These are phyloP conservation scores for Wallacemonas collosoma DNA, from an alignment of 208 protist species.

Conservation along the genomic window DNA sequence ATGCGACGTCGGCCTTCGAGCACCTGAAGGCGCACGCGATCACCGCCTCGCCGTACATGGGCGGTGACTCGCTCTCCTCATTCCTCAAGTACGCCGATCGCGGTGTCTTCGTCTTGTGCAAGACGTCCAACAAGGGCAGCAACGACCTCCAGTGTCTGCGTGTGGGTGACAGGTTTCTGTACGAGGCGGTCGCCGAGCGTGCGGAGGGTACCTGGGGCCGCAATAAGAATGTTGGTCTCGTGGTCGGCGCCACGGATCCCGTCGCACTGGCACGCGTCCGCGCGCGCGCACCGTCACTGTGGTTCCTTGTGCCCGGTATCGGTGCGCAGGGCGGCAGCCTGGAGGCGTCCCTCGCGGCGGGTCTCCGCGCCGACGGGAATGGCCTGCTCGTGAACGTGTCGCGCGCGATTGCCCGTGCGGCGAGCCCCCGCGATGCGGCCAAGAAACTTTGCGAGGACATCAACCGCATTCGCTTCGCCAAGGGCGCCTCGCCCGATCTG, in stretches of 20 bases:
- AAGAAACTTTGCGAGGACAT: constrained; percentile 79
- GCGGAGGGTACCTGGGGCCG: constrained; percentile 72
- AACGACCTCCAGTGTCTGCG: constrained; percentile 82
- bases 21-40: constrained; percentile 83
- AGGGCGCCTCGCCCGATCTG: constrained; percentile 46
- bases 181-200: constrained; percentile 78
- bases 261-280: constrained; percentile 77
- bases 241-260: constrained; percentile 85
- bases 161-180: constrained; percentile 56
- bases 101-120: constrained; percentile 88
- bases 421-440: constrained; percentile 68
- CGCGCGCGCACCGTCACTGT: constrained; percentile 73
- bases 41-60: constrained; percentile 90
- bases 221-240: constrained; percentile 84
- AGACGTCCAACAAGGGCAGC: constrained; percentile 90
- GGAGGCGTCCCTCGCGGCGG: constrained; percentile 66
- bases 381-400: constrained; percentile 89
- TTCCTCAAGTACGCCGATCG: constrained; percentile 79
- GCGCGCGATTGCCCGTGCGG: constrained; percentile 66
- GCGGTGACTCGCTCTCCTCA: constrained; percentile 74
- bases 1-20: constrained; percentile 80
- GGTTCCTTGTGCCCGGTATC: constrained; percentile 89
- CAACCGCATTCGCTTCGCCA: constrained; percentile 63
- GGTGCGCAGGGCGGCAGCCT: constrained; percentile 86
- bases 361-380: constrained; percentile 75